Evolutionary conservation across 2,329 filamentous ascomycete genomes (phyloP), one percentile per base, ranked within the genome.

Genomic region (Sphaerulina musiva): DNA sequence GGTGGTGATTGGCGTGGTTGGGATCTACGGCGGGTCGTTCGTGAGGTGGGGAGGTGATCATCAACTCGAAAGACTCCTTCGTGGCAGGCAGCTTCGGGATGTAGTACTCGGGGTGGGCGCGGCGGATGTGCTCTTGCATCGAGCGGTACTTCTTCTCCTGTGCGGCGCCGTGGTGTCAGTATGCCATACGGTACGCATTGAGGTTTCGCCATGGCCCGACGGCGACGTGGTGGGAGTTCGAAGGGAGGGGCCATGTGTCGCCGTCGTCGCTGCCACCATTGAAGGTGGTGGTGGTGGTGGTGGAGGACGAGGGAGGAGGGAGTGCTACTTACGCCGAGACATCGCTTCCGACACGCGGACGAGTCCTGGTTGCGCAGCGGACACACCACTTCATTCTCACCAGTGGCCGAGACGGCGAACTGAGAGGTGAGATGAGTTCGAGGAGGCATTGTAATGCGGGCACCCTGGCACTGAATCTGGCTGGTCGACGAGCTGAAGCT

Each of bases 51-150:
- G 89, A 90, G 72, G 84, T 95, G 72, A 97, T 89, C 93, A 97
- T 97, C 71, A 95, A 79, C 68, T 87, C 78, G 74, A 98, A 96
- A 83, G 90, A 96, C 75, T 97, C 92, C 73, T 96, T 92, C 64
- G 92, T 98, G 46, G 93, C 93, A 63, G 93, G 92, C 65, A 97
- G 86, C 81, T 97, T 96, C 47, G 93, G 85, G 66, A 98, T 95
- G 76, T 97, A 97, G 72, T 96, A 87, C 72, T 95, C 90, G 58
- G 92, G 92, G 72, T 98, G 93, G 63, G 93, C 92, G 72, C 93
- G 86, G 67, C 93, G 89, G 68, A 98, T 97, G 70, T 98, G 93
- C 80, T 98, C 93, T 75, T 97, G 93, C 89, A 98, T 97, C 60
- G 92, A 97, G 72, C 93, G 90, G 76, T 91, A 98, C 64, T 89